Evolutionary conservation across 2,329 filamentous ascomycete species (phyloP), one percentile per base, ranked within the genome.

Genomic region (Amylocarpus encephaloides): DNA sequence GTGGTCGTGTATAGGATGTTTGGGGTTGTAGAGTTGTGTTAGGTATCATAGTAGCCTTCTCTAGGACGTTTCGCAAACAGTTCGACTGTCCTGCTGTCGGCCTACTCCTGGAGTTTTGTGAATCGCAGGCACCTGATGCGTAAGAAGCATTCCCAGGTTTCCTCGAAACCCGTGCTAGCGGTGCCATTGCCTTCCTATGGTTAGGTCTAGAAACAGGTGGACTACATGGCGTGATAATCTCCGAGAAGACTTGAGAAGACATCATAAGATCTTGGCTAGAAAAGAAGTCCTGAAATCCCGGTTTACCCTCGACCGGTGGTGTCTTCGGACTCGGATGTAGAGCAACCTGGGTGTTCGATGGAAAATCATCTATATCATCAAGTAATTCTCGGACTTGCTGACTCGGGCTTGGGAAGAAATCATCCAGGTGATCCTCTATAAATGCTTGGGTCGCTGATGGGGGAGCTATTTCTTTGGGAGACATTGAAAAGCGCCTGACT

Each of bases 401-500:
- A 0, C 76, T 79, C 0, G 75, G 70, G n/a, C 72, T 75, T 0
- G 77, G 77, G 40, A 80, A 76, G 53, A 80, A 72, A 48, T 79
- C 76, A 35, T 79, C 76, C 6, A 76, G 59, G 51, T 77, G 69
- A 36, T 62, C 59, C 29, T 70, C 64, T 7, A 80, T 65, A n/a
- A 80, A 78, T 7, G 71, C 67, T 52, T 80, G 78, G 0, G 77
- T 80, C 55, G 38, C 38, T 16, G 38, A 16, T 3, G 38, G 38
- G 6, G 38, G 38, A 5, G 18, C 13, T 5, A 16, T 40, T 40
- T 40, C 22, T 26, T 26, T 26, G 22, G 22, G 4, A 26, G 22
- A 7, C 22, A 26, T 26, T 4, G 22, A 4, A 26, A 26, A 26
- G n/a, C n/a, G 38, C 38, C 19, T 40, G 38, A 16, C n/a, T 16